These are phyloP conservation scores for Populus ilicifolia DNA, from an alignment of 345 rosid species.

Conservation along the genomic window DNA sequence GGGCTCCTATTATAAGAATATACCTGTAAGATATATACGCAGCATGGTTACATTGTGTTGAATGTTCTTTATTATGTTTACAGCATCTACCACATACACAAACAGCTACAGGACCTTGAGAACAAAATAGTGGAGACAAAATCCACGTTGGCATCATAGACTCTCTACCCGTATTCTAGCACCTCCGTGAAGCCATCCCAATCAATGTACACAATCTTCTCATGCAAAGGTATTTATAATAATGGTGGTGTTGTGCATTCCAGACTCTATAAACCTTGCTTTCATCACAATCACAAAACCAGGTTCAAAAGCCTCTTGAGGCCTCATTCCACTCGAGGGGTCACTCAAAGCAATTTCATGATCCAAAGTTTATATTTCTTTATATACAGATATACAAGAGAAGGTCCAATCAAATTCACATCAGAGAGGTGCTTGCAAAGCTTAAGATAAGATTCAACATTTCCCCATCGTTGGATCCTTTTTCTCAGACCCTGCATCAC, in stretches of 20 bases:
- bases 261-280: background rate
- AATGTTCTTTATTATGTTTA: background rate
- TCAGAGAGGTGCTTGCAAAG: constrained; percentile 66
- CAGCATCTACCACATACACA: background rate
- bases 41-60: background rate
- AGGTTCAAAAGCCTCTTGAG: background rate
- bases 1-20: background rate
- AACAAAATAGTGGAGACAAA: background rate
- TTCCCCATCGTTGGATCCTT: constrained; percentile 57
- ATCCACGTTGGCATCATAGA: constrained; percentile 1
- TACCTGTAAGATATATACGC: background rate
- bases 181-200: constrained; percentile 2
- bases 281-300: background rate
- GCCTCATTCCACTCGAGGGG: background rate
- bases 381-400: constrained; percentile 69
- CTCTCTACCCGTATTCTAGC: background rate
- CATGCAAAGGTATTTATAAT: background rate
- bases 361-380: constrained; percentile 80
- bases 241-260: background rate
- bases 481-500: constrained; percentile 83
- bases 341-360: constrained; percentile 56
- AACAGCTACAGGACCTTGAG: background rate
- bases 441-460: constrained; percentile 53
- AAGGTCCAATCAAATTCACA: constrained; percentile 64
- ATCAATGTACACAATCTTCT: constrained; percentile 22